Base-by-base conservation (phyloP, 352 stramenopile genomes). In the Pythium vanterpoolii region DNA sequence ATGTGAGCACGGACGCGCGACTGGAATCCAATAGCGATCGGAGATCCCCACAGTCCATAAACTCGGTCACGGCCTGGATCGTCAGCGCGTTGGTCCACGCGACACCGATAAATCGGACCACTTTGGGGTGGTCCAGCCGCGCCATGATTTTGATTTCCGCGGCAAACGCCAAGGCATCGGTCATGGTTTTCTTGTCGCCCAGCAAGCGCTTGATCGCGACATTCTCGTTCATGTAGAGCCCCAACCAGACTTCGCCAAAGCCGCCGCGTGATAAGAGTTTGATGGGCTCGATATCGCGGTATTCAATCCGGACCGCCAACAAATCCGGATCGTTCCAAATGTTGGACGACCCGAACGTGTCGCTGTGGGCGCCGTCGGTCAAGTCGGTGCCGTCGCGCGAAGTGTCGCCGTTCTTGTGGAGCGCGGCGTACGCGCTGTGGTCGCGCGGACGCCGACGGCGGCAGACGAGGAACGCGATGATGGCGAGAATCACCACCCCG, bases 231-330 rank as follows among this genome's bases (percentile, higher is more conserved):
- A 83, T 77, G 69, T 83, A 86, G 24, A 77, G 43, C 42, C 78
- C 81, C 8, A 88, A 60, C 77, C 77, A 89, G 27, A 90, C 81
- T 60, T 90, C 78, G n/a, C 80, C 77, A 43, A 85, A 90, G 0
- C 76, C 77, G 62, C 80, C 77, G 47, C 79, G 77, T 18, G 77
- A 80, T n/a, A 88, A 61, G 26, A 83, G 38, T 61, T 86, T 87
- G 27, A 87, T 60, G 1, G 68, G 64, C 39, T 83, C 66, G 28
- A 90, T 66, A 34, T 87, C 71, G 9, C 59, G 61, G 57, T 79
- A 71, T 23, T 88, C 71, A 30, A 90, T 75, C 36, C 81, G 81
- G 7, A 79, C 74, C 8, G 74, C 75, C 33, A 89, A 48, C 5
- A 90, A 60, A 39, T 89, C 76, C 6, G 74, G 72, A 30, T 90